Conservation (phyloP, 2,329 filamentous ascomycete species). For the Trichoderma gracile region DNA sequence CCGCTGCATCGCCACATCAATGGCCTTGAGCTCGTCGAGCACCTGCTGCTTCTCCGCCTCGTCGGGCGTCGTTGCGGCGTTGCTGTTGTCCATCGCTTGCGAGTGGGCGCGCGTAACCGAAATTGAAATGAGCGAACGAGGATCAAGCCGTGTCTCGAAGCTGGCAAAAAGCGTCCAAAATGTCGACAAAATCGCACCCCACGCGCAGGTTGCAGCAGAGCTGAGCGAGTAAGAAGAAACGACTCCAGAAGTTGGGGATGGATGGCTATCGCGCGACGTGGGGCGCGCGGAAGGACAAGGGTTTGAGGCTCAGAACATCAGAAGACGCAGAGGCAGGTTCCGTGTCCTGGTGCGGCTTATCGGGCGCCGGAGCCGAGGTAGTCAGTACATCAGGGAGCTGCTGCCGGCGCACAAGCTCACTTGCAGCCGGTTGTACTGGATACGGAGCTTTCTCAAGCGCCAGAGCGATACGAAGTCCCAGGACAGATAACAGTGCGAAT, state of each 20-base stretch:
- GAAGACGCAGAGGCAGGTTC: background rate
- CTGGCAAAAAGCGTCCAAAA: background rate
- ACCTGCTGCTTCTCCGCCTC: slow-evolving; percentile 34
- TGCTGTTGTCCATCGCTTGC: slow-evolving; percentile 20
- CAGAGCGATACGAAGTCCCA: background rate
- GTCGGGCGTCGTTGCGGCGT: slow-evolving; percentile 30
- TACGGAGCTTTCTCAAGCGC: background rate
- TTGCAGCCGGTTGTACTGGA: background rate
- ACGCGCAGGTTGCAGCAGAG: slow-evolving; percentile 11
- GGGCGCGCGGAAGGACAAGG: background rate
- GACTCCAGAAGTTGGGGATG: slow-evolving; percentile 24
- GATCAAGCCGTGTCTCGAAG: background rate
- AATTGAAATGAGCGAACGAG: background rate
- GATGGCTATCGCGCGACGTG: slow-evolving; percentile 20
- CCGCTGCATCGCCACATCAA: slow-evolving; percentile 51
- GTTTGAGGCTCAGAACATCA: background rate
- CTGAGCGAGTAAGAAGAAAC: slow-evolving; percentile 18
- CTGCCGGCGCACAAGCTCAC: background rate
- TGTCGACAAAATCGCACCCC: slow-evolving; percentile 9
- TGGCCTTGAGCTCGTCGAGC: slow-evolving; percentile 50
- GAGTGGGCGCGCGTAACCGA: background rate
- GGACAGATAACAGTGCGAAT: background rate
- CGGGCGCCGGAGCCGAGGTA: background rate
- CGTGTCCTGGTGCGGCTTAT: too few species aligned
- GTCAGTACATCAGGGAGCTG: background rate